Base-by-base conservation (phyloP, 2,329 filamentous ascomycete species). In the Raffaelea deltoideospora region DNA sequence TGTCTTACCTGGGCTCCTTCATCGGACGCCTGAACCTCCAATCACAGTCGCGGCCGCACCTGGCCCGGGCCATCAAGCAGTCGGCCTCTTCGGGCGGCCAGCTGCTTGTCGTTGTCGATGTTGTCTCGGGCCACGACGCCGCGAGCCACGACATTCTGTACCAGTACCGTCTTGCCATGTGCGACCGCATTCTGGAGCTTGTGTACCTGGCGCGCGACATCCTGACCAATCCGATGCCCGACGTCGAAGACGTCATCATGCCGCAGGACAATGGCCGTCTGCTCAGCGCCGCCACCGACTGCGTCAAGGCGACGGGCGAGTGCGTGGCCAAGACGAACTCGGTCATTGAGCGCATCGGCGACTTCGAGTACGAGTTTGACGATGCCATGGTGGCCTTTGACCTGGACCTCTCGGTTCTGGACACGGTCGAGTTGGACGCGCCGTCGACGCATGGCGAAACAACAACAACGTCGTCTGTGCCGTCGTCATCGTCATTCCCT, bases 1-100 rank as follows among this genome's bases (percentile, higher is more conserved):
- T 98, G 37, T 90, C 87, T 7, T 81, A 87, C 51, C 72, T 98
- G 35, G 88, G 84, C 35, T 92, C 85, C 5, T 94, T 96, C 54
- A 88, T 96, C 53, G 90, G 90, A 14, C 68, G 75, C 27, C 69
- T 95, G 38, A 85, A 95, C 55, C 66, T 95, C 41, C 86, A 95
- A 53, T 90, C 87, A n/a, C 79, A 90, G 43, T 90, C 86, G 8
- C 79, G 85, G 9, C 74, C 80, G 1, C 86, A 94, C 53, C 67
- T 96, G 34, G 75, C 86, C 23, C 61, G 77, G 10, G 86, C 83
- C 14, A 88, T 92, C 33, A 79, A 83, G 51, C 79, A 88, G 53
- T 84, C 87, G 9, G 82, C 87, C 10, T 68, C 75, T 8, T 86
- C 87, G 3, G 92, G 87, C 44, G 78, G 79, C 33, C 74, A 79